These are phyloP conservation scores for Clarireedia paspali DNA, from an alignment of 2,329 filamentous ascomycete species.

Conservation along the genomic window DNA sequence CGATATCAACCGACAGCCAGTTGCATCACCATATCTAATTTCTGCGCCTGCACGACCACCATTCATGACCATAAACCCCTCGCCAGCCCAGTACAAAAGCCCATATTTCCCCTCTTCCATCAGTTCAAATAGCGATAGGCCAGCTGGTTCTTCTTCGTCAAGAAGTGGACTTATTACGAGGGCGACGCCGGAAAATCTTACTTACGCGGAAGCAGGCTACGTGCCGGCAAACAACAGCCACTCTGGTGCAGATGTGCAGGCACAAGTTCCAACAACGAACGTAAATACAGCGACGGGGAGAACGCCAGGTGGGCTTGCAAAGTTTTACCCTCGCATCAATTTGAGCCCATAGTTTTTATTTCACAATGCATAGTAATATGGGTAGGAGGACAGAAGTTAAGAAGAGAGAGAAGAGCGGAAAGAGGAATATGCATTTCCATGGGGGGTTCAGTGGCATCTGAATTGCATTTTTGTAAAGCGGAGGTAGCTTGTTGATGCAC, in stretches of 20 bases:
- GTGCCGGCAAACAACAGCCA: slow-evolving; percentile 18
- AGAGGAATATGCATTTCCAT: neutral
- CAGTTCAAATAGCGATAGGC: no score
- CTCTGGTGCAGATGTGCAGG: slow-evolving; percentile 16
- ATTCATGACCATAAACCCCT: neutral
- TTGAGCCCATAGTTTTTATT: no score
- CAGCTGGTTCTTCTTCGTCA: no score
- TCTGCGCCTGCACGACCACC: neutral
- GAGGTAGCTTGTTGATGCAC: no score
- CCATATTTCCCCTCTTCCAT: no score
- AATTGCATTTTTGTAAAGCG: no score
- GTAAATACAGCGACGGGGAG: neutral
- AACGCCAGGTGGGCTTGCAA: no score
- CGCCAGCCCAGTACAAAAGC: no score
- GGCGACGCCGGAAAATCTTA: neutral
- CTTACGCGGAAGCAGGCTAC: slow-evolving; percentile 6
- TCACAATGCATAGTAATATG: neutral
- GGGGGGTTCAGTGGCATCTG: no score
- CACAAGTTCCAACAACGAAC: slow-evolving; percentile 9
- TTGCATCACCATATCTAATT: neutral
- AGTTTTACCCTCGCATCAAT: no score
- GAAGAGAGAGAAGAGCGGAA: neutral
- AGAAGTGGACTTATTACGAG: no score
- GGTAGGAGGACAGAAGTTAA: neutral
- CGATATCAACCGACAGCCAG: no score